Evolutionary conservation across 139 green algal genomes (phyloP), one percentile per base, ranked within the genome.

Genomic region (Prasinococcaceae sp.): DNA sequence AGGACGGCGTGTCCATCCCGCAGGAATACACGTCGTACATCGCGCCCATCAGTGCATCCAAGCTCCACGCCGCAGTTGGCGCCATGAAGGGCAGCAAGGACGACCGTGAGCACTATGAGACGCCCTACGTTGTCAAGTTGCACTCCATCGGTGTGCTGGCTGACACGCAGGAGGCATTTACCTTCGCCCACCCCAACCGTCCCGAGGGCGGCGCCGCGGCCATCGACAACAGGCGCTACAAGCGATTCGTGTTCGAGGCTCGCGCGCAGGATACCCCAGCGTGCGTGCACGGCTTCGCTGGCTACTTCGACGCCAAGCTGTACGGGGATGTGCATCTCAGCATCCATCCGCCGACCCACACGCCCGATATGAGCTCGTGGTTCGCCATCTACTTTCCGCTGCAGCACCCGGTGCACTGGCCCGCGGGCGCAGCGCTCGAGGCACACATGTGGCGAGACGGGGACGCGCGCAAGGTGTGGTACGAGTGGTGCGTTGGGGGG

Each of bases 311-410:
- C 24, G 70, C 78, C 4, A 47, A 75, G 41, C 73, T 98, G 43
- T 97, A 96, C 68, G 63, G 65, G 17, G 68, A 84, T 33, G 79
- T 98, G 23, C 54, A 68, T 45, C 75, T 98, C 8, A 85, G 75
- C 66, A 98, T 82, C 23, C 73, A 89, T 50, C 90, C 89, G 1
- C 52, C 74, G 24, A 93, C 69, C 3, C 84, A 93, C 70, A 95
- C 89, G 3, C 75, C 75, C 50, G 74, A 80, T 27, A 75, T 75
- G 65, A 70, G 71, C 65, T 59, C 36, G 58, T 70, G 61, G 61
- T 99, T 99, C 66, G 82, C 92, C 28, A 97, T 97, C 63, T 97
- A 82, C 70, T 97, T 99, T 56, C 92, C 92, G 4, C 50, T 99
- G 26, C 50, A 65, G 3, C 52, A 80, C 32, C 85, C 86, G 0